A percentile compares a stretch with the other conserved stretches of the same genome.
Evolutionary conservation across 495 filamentous ascomycete genomes (phyloP).

Genomic region (Aspergillus diversus): DNA sequence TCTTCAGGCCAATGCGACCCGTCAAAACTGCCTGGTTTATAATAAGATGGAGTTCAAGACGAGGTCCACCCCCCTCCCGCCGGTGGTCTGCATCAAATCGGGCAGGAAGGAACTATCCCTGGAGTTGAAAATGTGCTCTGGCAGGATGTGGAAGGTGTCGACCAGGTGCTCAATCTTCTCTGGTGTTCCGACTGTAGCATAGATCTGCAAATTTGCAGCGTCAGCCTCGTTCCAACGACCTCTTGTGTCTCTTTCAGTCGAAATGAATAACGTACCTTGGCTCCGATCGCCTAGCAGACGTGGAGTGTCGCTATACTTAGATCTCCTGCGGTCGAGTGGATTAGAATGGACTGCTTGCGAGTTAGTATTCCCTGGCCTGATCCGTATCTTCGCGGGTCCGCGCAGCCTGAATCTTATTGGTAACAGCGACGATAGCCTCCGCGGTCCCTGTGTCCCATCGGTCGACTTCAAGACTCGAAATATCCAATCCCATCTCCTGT

Average conservation of each 20-base stretch:
- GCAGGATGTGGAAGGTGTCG: constrained; percentile 36
- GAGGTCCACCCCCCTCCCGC: constrained; percentile 52
- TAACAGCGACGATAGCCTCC: too few relatives aligned
- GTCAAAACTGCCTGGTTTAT: too few relatives aligned
- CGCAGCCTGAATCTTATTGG: too few relatives aligned
- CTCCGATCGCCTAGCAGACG: constrained; percentile 25
- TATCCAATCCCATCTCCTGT: constrained; percentile 37
- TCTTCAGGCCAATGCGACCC: too few relatives aligned
- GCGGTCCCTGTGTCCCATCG: constrained; percentile 25
- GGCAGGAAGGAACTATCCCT: constrained; percentile 47
- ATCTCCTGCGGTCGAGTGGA: constrained; percentile 33
- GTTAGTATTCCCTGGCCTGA: too few relatives aligned
- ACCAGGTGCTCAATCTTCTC: constrained; percentile 45
- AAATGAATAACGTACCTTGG: too few relatives aligned
- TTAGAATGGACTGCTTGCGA: constrained; percentile 23
- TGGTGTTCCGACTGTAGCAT: constrained; percentile 48
- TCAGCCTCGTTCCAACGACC: too few relatives aligned
- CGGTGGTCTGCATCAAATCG: constrained; percentile 49
- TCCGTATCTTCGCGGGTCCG: too few relatives aligned
- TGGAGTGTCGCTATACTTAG: constrained; percentile 34
- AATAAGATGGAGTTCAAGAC: constrained; percentile 59
- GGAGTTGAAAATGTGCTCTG: constrained; percentile 54
- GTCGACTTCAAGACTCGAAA: constrained; percentile 43
- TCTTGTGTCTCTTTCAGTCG: too few relatives aligned
- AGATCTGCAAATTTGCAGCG: too few relatives aligned